Evolutionary conservation across 805 yeast genomes (phyloP).

Genomic region (Wickerhamomyces hampshirensis): DNA sequence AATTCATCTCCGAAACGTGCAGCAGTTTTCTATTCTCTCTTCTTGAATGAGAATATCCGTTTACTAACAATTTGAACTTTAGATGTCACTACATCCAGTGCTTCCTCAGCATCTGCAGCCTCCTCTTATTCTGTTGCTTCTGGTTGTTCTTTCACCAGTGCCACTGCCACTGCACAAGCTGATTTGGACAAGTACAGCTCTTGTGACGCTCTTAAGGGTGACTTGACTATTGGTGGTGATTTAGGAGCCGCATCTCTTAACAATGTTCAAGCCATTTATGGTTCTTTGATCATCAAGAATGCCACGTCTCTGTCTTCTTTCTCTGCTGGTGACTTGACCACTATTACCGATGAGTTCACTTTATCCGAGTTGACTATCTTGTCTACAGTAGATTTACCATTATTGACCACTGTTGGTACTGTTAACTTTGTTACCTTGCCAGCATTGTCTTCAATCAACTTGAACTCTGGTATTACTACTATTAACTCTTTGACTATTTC

Average conservation of each 20-base stretch:
- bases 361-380: slow-evolving; percentile 64
- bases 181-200: slow-evolving; percentile 69
- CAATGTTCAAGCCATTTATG: slow-evolving; percentile 72
- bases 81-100: slow-evolving; percentile 38
- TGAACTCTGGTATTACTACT: slow-evolving; percentile 63
- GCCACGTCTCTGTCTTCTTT: slow-evolving; percentile 59
- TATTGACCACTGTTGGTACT: slow-evolving; percentile 75
- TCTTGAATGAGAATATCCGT: too few relatives aligned
- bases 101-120: slow-evolving; percentile 52
- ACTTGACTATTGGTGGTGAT: slow-evolving; percentile 62
- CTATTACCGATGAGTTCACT: slow-evolving; percentile 66
- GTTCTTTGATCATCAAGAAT: slow-evolving; percentile 63
- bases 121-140: slow-evolving; percentile 44
- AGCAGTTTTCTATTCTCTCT: not conserved
- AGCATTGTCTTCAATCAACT: slow-evolving; percentile 66
- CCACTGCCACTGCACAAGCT: slow-evolving; percentile 74
- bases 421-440: slow-evolving; percentile 82
- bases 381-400: slow-evolving; percentile 66
- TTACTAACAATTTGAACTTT: slow-evolving; percentile 25
- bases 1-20: not conserved
- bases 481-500: slow-evolving; percentile 68
- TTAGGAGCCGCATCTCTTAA: slow-evolving; percentile 63
- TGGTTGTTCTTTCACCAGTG: slow-evolving; percentile 60
- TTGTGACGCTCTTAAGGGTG: slow-evolving; percentile 81
- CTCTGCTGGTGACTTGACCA: slow-evolving; percentile 73